Conservation (phyloP, 768 basidiomycete genomes). For the Floccularia luteovirens region DNA sequence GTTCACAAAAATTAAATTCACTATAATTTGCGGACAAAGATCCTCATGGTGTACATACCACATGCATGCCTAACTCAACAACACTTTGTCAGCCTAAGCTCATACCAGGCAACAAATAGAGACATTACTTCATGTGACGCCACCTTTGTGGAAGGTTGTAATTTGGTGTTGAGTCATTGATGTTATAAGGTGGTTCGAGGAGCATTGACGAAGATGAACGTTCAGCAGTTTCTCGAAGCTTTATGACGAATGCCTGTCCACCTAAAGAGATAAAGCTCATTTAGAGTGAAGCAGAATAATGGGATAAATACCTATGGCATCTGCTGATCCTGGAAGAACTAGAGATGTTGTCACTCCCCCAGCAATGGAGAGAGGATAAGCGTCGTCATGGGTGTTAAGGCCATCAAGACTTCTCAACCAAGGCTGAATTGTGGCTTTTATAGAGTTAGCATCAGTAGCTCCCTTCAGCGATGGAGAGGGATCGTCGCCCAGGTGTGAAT, state of each 20-base stretch:
- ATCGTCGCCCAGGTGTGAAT: conserved; percentile 58
- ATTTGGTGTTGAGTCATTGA: conserved; percentile 43
- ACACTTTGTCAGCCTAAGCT: too few relatives aligned
- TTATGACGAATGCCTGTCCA: conserved; percentile 74
- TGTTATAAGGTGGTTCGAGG: conserved; percentile 63
- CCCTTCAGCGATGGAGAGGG: conserved; percentile 46
- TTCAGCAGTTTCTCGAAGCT: conserved; percentile 66
- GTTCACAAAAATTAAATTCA: not conserved
- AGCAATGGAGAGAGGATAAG: conserved; percentile 60
- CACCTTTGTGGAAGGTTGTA: conserved; percentile 44
- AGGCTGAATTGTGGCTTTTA: conserved; percentile 35
- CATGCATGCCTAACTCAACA: conserved; percentile 39
- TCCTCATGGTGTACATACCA: conserved; percentile 36
- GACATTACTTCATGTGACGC: conserved; percentile 68
- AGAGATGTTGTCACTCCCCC: conserved; percentile 78
- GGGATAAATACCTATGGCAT: conserved; percentile 46
- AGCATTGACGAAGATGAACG: conserved; percentile 68
- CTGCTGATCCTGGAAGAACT: conserved; percentile 66
- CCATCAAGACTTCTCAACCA: conserved; percentile 75
- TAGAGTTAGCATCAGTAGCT: conserved; percentile 47
- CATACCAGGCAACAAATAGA: too few relatives aligned
- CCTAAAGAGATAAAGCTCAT: conserved; percentile 23
- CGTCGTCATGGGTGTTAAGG: conserved; percentile 74
- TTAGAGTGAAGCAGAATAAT: not conserved
- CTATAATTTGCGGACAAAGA: not conserved